phyloP scores from a whole-genome alignment of 2,329 filamentous ascomycete species.

The Cryphonectria naterciae region DNA sequence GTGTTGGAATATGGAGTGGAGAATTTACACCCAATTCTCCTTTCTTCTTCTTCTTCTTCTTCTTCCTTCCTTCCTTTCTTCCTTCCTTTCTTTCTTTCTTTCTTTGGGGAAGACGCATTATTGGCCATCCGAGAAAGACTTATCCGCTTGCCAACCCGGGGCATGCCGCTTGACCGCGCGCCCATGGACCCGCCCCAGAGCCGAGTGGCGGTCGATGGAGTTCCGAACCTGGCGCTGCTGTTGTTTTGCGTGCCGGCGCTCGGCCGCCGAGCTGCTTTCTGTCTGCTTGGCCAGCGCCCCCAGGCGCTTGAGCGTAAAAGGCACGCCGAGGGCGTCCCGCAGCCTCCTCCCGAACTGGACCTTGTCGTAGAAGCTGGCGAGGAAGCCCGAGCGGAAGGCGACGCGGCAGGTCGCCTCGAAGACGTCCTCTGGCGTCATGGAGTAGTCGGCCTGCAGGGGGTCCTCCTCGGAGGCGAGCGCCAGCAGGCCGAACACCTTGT shows the following conservation, averaged over 20 bases:
- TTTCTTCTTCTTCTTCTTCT: neutral
- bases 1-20: neutral
- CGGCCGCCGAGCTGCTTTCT: too few species aligned
- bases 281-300: neutral
- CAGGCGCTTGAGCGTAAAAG: neutral
- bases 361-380: neutral
- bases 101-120: neutral
- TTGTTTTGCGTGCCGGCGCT: neutral
- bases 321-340: neutral
- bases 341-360: slow-evolving; percentile 5
- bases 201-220: neutral
- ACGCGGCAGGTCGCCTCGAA: slow-evolving; percentile 10
- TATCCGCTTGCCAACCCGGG: neutral
- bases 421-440: slow-evolving; percentile 4
- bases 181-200: neutral
- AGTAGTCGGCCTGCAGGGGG: slow-evolving; percentile 4
- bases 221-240: neutral
- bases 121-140: neutral
- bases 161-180: neutral
- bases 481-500: slow-evolving; percentile 6
- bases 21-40: neutral
- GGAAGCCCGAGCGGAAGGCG: neutral
- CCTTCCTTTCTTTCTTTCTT: neutral
- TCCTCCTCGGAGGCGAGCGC: slow-evolving; percentile 4
- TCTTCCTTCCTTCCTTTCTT: neutral